phyloP scores from a whole-genome alignment of 306 rosid species.

The Parietaria judaica region DNA sequence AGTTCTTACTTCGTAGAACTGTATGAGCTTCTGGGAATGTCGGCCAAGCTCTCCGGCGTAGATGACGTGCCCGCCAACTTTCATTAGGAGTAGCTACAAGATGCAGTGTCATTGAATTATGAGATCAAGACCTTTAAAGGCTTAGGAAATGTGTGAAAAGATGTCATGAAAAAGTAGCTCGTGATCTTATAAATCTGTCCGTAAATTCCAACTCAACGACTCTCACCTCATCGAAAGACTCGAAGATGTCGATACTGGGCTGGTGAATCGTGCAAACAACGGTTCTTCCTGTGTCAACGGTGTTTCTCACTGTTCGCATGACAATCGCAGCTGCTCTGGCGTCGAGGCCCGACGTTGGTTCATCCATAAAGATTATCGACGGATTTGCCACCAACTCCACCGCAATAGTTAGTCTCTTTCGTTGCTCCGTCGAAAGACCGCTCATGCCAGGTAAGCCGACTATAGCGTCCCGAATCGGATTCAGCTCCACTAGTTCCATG shows the following conservation, averaged over 20 bases:
- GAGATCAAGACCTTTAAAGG: neutral
- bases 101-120: neutral
- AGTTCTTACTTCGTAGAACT: constrained; percentile 34
- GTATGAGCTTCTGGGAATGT: constrained; percentile 29
- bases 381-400: constrained; percentile 42
- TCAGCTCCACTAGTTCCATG: constrained; percentile 39
- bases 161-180: too few relatives aligned
- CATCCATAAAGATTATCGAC: constrained; percentile 43
- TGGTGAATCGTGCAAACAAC: constrained; percentile 44
- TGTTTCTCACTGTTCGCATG: constrained; percentile 41
- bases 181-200: too few relatives aligned
- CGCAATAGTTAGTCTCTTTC: constrained; percentile 41
- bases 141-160: too few relatives aligned
- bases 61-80: constrained; percentile 34
- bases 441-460: constrained; percentile 36
- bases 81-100: constrained; percentile 31
- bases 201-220: too few relatives aligned
- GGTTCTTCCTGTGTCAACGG: constrained; percentile 41
- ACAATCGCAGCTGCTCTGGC: constrained; percentile 48
- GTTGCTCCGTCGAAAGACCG: constrained; percentile 42
- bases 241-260: constrained; percentile 44
- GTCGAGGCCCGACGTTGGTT: constrained; percentile 45
- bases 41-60: constrained; percentile 37
- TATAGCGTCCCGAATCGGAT: constrained; percentile 27
- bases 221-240: constrained; percentile 38